These are phyloP conservation scores for Pleurotus cornucopiae DNA, from an alignment of 768 basidiomycete genomes.

Conservation along the genomic window DNA sequence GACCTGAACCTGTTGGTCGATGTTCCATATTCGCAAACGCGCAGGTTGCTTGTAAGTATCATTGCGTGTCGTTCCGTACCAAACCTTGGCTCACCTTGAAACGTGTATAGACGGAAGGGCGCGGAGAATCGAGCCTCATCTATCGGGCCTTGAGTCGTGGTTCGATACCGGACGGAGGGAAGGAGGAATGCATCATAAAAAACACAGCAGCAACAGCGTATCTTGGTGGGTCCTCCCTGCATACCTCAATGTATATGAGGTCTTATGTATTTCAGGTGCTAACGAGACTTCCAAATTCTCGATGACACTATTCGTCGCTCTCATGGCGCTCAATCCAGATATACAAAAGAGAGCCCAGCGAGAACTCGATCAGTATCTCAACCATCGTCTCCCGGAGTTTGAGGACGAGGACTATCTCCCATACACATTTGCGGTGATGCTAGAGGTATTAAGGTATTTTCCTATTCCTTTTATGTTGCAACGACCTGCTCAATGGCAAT, in stretches of 20 bases:
- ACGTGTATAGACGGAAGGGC: no score
- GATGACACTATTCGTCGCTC: background rate
- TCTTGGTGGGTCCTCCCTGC: background rate
- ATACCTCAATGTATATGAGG: no score
- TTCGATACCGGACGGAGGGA: background rate
- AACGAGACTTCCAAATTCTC: background rate
- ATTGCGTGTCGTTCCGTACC: background rate
- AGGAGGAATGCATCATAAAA: background rate
- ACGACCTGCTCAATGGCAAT: no score
- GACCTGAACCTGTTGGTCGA: background rate
- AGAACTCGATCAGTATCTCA: constrained; percentile 22
- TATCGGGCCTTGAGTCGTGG: no score
- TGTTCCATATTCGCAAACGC: background rate
- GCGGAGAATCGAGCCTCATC: no score
- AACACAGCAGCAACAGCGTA: background rate
- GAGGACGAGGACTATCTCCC: constrained; percentile 15
- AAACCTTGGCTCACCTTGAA: no score
- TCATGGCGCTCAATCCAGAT: background rate
- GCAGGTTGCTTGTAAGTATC: background rate
- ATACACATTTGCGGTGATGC: constrained; percentile 19
- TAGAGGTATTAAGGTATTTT: constrained; percentile 16
- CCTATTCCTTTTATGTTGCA: no score
- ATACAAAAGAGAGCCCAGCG: constrained; percentile 26
- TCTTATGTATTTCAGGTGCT: no score
- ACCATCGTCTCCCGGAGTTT: constrained; percentile 16